These are phyloP conservation scores for Posidonia australis DNA, from an alignment of 106 monocot genomes.

Conservation along the genomic window DNA sequence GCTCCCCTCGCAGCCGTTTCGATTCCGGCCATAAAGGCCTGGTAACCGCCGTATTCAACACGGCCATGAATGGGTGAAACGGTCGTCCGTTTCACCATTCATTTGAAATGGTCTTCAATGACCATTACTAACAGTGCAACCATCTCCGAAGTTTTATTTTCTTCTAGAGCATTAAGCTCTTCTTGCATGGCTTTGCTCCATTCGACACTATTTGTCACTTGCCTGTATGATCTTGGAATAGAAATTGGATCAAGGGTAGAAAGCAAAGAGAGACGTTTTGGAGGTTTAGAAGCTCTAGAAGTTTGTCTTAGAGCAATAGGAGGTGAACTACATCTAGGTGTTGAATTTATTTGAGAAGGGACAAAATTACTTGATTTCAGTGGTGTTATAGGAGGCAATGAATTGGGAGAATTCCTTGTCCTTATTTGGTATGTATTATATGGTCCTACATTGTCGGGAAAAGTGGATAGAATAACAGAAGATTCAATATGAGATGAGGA, in stretches of 20 bases:
- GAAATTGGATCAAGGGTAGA: slow-evolving; percentile 4
- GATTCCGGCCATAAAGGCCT: too few species aligned
- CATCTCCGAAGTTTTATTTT: slow-evolving; percentile 6
- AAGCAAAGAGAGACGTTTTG: slow-evolving; percentile 3
- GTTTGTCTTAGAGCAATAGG: background rate
- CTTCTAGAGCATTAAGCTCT: slow-evolving; percentile 1
- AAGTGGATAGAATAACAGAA: too few species aligned
- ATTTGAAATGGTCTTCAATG: too few species aligned
- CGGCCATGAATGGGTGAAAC: too few species aligned
- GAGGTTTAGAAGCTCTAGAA: background rate
- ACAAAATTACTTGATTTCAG: too few species aligned
- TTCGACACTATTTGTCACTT: slow-evolving; percentile 8
- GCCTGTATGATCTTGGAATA: slow-evolving; percentile 7
- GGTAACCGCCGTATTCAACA: too few species aligned
- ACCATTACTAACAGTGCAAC: too few species aligned
- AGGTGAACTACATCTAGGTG: too few species aligned
- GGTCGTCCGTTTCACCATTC: too few species aligned
- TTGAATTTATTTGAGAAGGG: too few species aligned
- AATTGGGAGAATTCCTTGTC: background rate
- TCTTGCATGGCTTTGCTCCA: slow-evolving; percentile 17
- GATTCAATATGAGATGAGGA: slow-evolving; percentile 3
- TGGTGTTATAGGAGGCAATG: background rate
- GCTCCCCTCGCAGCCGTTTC: too few species aligned
- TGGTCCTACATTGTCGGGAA: background rate
- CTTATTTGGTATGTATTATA: background rate